Evolutionary conservation across 2,329 filamentous ascomycete species (phyloP).

Genomic region (Gnomoniopsis smithogilvyi): DNA sequence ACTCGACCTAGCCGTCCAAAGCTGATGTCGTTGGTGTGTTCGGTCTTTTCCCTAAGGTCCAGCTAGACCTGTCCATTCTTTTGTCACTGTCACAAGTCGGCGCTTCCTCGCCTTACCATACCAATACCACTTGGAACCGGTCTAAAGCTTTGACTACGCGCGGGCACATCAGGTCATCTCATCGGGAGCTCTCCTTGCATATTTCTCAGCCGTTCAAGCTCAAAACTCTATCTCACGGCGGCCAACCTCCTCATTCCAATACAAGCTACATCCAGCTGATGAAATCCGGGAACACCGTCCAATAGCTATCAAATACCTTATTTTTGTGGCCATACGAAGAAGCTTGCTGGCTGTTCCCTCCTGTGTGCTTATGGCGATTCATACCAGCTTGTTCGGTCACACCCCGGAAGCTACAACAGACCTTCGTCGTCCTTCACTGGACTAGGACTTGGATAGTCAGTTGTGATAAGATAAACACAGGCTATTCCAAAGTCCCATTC

Average conservation of each 20-base stretch:
- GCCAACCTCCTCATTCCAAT: too few species aligned
- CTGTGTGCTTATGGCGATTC: constrained; percentile 10
- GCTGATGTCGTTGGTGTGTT: constrained; percentile 8
- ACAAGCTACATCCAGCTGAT: too few species aligned
- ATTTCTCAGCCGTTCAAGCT: too few species aligned
- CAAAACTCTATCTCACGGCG: too few species aligned
- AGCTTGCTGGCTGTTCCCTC: background rate
- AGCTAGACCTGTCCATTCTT: constrained; percentile 3
- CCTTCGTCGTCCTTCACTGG: background rate
- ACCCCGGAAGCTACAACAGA: background rate
- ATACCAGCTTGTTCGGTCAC: background rate
- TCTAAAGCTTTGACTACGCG: background rate
- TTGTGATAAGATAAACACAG: too few species aligned
- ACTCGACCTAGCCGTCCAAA: constrained; percentile 2
- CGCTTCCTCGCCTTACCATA: background rate
- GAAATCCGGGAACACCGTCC: too few species aligned
- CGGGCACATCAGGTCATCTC: background rate
- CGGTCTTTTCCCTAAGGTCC: background rate
- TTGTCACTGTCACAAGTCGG: background rate
- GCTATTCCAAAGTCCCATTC: background rate
- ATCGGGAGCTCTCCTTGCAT: background rate
- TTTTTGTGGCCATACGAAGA: too few species aligned
- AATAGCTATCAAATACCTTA: background rate
- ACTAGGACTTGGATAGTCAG: background rate
- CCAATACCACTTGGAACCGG: background rate